A percentile compares a stretch with the other conserved stretches of the same genome.
Conservation (phyloP, 164 flowering plant species). For the Stephania japonica region DNA sequence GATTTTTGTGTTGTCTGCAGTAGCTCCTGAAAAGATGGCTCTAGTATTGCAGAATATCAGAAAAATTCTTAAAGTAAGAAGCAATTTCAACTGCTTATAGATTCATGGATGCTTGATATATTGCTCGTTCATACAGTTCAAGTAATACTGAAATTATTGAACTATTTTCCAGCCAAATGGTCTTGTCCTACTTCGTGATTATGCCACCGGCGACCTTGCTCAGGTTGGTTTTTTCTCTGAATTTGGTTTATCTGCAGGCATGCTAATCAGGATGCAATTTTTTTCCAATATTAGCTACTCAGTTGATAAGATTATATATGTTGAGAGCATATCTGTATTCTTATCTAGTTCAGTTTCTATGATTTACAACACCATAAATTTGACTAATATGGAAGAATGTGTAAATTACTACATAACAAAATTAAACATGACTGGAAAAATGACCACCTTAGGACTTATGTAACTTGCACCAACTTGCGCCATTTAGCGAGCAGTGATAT, state of each 20-base stretch:
- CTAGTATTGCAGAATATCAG: conserved; percentile 65
- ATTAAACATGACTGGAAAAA: background rate
- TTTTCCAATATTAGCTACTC: background rate
- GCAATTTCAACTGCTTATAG: background rate
- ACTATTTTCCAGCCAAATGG: conserved; percentile 74
- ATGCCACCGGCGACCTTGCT: conserved; percentile 95
- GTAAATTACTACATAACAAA: background rate
- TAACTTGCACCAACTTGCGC: background rate
- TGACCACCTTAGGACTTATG: background rate
- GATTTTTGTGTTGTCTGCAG: conserved; percentile 97
- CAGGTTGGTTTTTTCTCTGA: conserved; percentile 48
- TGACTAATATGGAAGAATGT: background rate
- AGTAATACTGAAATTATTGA: background rate
- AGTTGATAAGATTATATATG: background rate
- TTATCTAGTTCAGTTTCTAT: background rate
- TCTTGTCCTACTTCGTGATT: conserved; percentile 80
- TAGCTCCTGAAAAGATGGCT: conserved; percentile 93
- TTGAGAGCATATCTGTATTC: background rate
- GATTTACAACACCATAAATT: background rate
- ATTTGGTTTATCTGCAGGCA: background rate
- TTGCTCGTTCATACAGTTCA: background rate
- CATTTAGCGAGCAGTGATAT: background rate
- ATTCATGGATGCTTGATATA: background rate
- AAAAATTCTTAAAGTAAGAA: conserved; percentile 71
- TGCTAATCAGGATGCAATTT: background rate